Evolutionary conservation across 148 eudicot genomes (phyloP), one percentile per base, ranked within the genome.

Genomic region (Cornus suecica): DNA sequence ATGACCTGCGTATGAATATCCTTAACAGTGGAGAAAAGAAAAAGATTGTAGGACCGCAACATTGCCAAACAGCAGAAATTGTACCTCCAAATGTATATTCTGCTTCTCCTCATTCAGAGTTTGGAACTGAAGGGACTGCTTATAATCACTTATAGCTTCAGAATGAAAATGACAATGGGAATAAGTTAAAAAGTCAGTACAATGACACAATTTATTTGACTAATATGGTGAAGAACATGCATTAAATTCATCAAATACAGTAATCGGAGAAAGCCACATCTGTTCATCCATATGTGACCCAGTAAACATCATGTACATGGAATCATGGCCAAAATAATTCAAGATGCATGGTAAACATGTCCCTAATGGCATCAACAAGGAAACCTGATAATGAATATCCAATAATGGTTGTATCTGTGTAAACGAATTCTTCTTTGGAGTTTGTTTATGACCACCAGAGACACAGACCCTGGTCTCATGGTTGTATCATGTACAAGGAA

Each of bases 1-100:
- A 88, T 79, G 75, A 92, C 96, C 98, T 94, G 88, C 30, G 42
- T 63, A 48, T 29, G 67, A n/a, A 56, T 32, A 75, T 10, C 32
- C 23, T 70, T 62, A 77, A 65, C 31, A 5, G 58, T 32, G 76
- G 31, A 30, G 25, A 32, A 61, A 48, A 25, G 27, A 20, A 15
- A 65, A 20, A 48, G 7, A 16, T 30, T 22, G 32, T 30, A 63
- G 31, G 20, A n/a, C 15, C 15, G 8, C 1, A 26, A 60, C 1
- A 30, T 18, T 65, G 15, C 23, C 24, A 48, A 56, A 82, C 65
- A 8, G 42, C 10, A 41, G 45, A 68, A 45, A 41, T 68, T 86
- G 69, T 71, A 92, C 98, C 99, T 94, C 99, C 83, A 94, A 58
- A 67, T 92, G 99, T 86, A 92, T 95, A 81, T 95, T 92, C 63